Evolutionary conservation across 2,329 filamentous ascomycete genomes (phyloP), one percentile per base, ranked within the genome.

Genomic region (Coniochaeta hoffmannii): DNA sequence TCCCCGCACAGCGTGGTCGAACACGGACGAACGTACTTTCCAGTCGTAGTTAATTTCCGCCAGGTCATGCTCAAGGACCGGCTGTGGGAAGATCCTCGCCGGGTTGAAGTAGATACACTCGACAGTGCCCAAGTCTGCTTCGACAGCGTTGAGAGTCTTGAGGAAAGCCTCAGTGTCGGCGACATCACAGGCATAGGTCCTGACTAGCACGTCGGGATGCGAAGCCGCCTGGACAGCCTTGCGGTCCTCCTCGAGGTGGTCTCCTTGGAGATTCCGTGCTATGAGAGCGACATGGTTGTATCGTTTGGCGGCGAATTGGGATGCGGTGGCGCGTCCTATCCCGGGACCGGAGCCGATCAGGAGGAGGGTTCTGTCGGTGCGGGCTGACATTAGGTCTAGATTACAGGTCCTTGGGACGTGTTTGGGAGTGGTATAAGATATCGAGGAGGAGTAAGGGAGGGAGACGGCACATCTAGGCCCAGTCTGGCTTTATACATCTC

Each of bases 101-200:
- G 78, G 77, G 59, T 82, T 82, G 69, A 75, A 81, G 44, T 79
- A 72, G 3, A 81, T 68, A 22, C 73, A 74, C 50, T 79, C 74
- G 1, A 79, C 65, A n/a, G 67, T 67, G 17, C 73, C 73, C 50
- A 72, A 67, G 1, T 69, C 66, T 2, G 57, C 58, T n/a, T 74
- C 74, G 4, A 76, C 68, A 35, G 76, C 65, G 7, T 68, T 62
- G 4, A 81, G 66, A 0, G 70, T 70, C 12, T 59, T 61, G 4
- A 66, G 64, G 36, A 80, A 67, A 3, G 67, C 65, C 0, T 62
- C 57, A 0, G 69, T 62, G 53, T 79, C 68, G 14, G 69, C 64
- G 9, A 81, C 64, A 58, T 81, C 77, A 44, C 75, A 68, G 4
- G 63, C 61, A 59, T 76, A 73, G 0, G 70, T 76, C 56, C 71